Evolutionary conservation across 305 asterid species (phyloP).

Genomic region (Fraxinus greggii): DNA sequence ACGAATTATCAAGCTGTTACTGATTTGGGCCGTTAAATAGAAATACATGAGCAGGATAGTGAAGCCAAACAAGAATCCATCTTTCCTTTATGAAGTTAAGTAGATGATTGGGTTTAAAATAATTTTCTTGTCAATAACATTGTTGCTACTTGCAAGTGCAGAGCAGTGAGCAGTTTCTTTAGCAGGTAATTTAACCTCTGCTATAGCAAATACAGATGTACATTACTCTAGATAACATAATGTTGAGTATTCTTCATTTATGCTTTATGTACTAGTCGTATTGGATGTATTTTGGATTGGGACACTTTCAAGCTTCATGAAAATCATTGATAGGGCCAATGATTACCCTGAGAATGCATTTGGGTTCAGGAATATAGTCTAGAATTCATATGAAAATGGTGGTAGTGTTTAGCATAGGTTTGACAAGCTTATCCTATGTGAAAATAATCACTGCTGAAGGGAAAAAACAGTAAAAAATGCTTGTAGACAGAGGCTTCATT

Average conservation of each 20-base stretch:
- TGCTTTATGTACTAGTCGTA: neutral
- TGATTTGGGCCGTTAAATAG: neutral
- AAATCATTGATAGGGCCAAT: slow-evolving; percentile 3
- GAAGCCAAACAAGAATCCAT: neutral
- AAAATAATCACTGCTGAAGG: neutral
- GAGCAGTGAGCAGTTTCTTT: neutral
- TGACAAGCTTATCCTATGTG: neutral
- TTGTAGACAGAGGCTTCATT: neutral
- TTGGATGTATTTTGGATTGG: neutral
- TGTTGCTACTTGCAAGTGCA: neutral
- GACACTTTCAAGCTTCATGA: slow-evolving; percentile 15
- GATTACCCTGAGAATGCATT: neutral
- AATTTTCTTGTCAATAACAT: neutral
- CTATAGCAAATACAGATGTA: neutral
- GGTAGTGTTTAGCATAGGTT: neutral
- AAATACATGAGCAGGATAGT: neutral
- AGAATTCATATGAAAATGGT: neutral
- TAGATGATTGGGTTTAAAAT: neutral
- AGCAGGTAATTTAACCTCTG: neutral
- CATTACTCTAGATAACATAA: neutral
- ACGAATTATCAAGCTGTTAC: neutral
- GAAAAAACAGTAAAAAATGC: neutral
- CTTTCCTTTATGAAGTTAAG: neutral
- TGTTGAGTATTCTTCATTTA: slow-evolving; percentile 10
- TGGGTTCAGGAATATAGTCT: neutral